Evolutionary conservation across 164 flowering plant species (phyloP).

Genomic region (Liriodendron chinense): DNA sequence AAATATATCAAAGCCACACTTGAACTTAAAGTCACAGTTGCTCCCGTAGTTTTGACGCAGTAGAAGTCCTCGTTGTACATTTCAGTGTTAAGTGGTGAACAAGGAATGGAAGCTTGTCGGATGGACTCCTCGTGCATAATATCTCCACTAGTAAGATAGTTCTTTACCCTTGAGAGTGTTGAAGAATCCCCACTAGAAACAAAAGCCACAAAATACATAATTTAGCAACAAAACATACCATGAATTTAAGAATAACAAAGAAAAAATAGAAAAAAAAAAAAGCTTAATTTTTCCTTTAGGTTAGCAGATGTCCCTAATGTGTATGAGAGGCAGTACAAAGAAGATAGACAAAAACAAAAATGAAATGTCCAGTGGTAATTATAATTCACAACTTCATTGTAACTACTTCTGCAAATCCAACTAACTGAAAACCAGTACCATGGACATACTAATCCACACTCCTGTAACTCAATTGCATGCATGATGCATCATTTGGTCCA

Average conservation of each 20-base stretch:
- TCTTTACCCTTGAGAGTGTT: conserved; percentile 38
- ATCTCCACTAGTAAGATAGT: conserved; percentile 57
- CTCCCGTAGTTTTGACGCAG: conserved; percentile 66
- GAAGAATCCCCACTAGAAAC: conserved; percentile 47
- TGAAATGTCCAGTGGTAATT: too few relatives aligned
- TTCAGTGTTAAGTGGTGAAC: conserved; percentile 40
- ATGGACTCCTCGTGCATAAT: conserved; percentile 70
- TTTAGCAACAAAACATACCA: not conserved
- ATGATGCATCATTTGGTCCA: too few relatives aligned
- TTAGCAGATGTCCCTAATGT: too few relatives aligned
- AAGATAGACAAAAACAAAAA: too few relatives aligned
- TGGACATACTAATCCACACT: too few relatives aligned
- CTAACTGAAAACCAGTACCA: not conserved
- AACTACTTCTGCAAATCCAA: too few relatives aligned
- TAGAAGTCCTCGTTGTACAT: conserved; percentile 43
- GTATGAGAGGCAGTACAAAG: too few relatives aligned
- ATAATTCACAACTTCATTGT: too few relatives aligned
- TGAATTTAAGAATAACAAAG: not conserved
- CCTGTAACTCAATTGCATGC: too few relatives aligned
- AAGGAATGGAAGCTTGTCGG: conserved; percentile 51
- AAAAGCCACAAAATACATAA: not conserved
- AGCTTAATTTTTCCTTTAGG: too few relatives aligned
- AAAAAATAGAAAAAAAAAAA: not conserved
- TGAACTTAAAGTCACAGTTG: conserved; percentile 58
- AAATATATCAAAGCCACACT: conserved; percentile 57